Evolutionary conservation across 2,329 filamentous ascomycete species (phyloP), one percentile per base, ranked within the genome.

Genomic region (Fusarium duplospermum): DNA sequence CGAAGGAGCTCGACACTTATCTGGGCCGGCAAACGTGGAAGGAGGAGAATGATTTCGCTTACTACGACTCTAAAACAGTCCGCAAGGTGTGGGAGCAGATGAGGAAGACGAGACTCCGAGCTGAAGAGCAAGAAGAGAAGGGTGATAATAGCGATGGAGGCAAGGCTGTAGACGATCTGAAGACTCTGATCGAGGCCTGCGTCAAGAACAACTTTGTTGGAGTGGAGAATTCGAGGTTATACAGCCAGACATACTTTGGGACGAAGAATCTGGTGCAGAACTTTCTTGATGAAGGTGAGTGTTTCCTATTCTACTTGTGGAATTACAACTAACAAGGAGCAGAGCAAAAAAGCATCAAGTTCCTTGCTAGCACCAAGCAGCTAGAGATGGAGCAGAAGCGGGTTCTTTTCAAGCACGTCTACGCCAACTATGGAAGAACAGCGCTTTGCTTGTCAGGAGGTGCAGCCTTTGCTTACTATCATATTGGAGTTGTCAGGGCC

Each of bases 121-220:
- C 91, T 1, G 90, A 93, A 81, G 80, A 81, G 11, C 83, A 88
- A 76, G 84, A 87, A 61, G 80, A 79, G 14, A 84, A 85, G 38
- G 79, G 79, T 6, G 81, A 82, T 29, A 81, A 85, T 4, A 59
- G 73, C 56, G 83, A 79, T 69, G 81, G 83, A 10, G 81, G 84
- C 59, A 85, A 88, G 67, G 88, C 92, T 0, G 86, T 94, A 4
- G 93, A 96, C 72, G 94, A 96, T 64, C 87, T 99, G 64, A 92
- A 91, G 71, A 88, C 89, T 1, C 84, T 98, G 68, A 86, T 97
- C 22, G 94, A 98, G 84, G 94, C 94, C 16, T 98, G 95, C 81
- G 93, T 98, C 77, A 99, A 98, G 88, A 97, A 95, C 83, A 98
- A 99, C 80, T 99, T 98, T 83, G 94, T 94, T 20, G 96, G 96